Evolutionary conservation across 73 alveolate genomes (phyloP).

Genomic region (Effrenium voratum): DNA sequence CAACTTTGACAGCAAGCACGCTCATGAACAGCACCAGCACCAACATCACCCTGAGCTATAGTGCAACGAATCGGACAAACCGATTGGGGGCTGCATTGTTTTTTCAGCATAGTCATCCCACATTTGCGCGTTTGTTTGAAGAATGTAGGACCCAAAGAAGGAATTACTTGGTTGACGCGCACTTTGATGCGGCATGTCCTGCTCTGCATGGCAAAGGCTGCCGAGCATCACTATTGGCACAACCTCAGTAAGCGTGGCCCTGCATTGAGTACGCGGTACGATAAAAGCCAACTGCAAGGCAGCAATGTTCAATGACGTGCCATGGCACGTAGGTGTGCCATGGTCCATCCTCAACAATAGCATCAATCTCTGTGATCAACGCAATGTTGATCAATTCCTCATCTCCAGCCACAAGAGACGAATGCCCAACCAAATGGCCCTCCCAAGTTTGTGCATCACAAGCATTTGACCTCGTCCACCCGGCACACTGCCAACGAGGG

Average conservation of each 20-base stretch:
- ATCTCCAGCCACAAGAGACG: background rate
- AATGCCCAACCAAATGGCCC: background rate
- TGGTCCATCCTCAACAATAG: conserved; percentile 80
- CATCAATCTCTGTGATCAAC: conserved; percentile 82
- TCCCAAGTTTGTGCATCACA: background rate
- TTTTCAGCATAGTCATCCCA: too few relatives aligned
- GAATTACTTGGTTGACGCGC: too few relatives aligned
- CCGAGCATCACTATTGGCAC: conserved; percentile 37
- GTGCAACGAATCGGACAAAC: too few relatives aligned
- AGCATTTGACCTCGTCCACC: background rate
- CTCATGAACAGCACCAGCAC: conserved; percentile 82
- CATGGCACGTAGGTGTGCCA: conserved; percentile 64
- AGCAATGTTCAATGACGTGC: background rate
- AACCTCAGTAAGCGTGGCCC: background rate
- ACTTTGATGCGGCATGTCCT: background rate
- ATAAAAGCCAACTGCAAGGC: too few relatives aligned
- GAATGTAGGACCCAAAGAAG: too few relatives aligned
- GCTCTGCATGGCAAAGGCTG: background rate
- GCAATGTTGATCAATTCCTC: conserved; percentile 59
- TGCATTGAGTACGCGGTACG: background rate
- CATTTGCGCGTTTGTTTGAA: too few relatives aligned
- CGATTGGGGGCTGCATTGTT: too few relatives aligned
- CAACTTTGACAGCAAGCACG: conserved; percentile 73
- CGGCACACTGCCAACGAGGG: background rate
- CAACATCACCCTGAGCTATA: conserved; percentile 47